Evolutionary conservation across 176 grass and related monocot genomes (phyloP), one percentile per base, ranked within the genome.

Genomic region (Rhynchospora pubera): DNA sequence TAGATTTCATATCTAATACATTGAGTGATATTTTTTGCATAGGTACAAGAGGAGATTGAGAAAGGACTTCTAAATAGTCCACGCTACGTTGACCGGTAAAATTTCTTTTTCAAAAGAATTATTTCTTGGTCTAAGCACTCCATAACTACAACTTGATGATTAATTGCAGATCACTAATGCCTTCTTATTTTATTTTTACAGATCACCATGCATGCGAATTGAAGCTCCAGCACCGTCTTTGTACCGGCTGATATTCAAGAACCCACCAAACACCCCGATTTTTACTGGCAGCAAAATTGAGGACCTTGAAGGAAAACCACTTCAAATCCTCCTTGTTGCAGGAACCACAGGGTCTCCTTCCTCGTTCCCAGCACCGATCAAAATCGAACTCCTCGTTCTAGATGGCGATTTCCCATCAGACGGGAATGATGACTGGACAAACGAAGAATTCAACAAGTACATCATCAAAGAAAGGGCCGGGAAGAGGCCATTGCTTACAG

Each of bases 231-330:
- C 72, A 2, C 84, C 47, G 1, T 60, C 93, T 6, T 11, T 62
- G 63, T 79, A 79, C 83, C 91, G 55, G 70, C 86, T 99, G 42
- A 82, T 77, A 30, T 99, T 99, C 88, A 84, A 57, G 3, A 30
- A 4, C 5, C 83, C 56, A 7, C 93, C 89, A 4, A 1, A 1
- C 0, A 58, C 34, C 1, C 93, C 97, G 7, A 89, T 99, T 69
- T 99, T 93, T 85, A 99, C 93, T 0, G 89, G 97, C 23, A 93
- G 87, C 87, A 99, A 87, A 84, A 88, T 99, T 15, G 91, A 96
- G 53, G 93, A 74, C 79, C 4, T 0, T 7, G 46, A 85, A 18
- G 64, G 82, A 14, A 48, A 64, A 6, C 72, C 83, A 2, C 89
- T 96, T 48, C 84, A 99, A 86, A 53, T 99, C 30, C 23, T 89